These are phyloP conservation scores for Massospora cicadina DNA, from an alignment of 371 early-diverging fungal species.

Conservation along the genomic window DNA sequence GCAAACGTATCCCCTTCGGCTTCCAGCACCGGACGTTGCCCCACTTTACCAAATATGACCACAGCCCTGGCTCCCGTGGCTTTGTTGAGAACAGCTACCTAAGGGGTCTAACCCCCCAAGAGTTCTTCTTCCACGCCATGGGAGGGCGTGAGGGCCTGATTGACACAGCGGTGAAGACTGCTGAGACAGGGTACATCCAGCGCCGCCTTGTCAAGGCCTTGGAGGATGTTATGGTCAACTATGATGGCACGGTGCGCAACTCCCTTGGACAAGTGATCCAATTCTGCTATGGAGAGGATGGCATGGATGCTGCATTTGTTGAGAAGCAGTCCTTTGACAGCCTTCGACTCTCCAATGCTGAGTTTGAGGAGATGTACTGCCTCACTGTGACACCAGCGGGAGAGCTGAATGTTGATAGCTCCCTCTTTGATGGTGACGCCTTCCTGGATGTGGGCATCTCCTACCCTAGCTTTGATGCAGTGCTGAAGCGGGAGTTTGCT, in stretches of 20 bases:
- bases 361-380: constrained; percentile 60
- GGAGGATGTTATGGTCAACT: constrained; percentile 96
- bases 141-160: constrained; percentile 99
- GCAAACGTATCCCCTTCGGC: constrained; percentile 97
- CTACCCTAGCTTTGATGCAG: background rate
- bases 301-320: constrained; percentile 89
- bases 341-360: constrained; percentile 39
- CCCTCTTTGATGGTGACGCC: constrained; percentile 40
- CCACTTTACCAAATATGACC: constrained; percentile 97
- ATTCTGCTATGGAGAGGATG: constrained; percentile 98
- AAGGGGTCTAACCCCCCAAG: constrained; percentile 93
- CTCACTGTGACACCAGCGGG: constrained; percentile 42
- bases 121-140: constrained; percentile 99
- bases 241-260: constrained; percentile 96
- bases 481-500: constrained; percentile 65
- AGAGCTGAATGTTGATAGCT: constrained; percentile 24
- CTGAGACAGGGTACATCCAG: constrained; percentile 99
- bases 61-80: constrained; percentile 91
- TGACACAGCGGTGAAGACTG: constrained; percentile 99
- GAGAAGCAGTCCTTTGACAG: constrained; percentile 69
- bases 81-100: constrained; percentile 98
- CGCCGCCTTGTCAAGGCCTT: constrained; percentile 97
- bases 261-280: constrained; percentile 85
- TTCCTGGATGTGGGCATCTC: constrained; percentile 27
- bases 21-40: constrained; percentile 94